Conservation (phyloP, 768 basidiomycete species). For the Coprinopsis cinerea region DNA sequence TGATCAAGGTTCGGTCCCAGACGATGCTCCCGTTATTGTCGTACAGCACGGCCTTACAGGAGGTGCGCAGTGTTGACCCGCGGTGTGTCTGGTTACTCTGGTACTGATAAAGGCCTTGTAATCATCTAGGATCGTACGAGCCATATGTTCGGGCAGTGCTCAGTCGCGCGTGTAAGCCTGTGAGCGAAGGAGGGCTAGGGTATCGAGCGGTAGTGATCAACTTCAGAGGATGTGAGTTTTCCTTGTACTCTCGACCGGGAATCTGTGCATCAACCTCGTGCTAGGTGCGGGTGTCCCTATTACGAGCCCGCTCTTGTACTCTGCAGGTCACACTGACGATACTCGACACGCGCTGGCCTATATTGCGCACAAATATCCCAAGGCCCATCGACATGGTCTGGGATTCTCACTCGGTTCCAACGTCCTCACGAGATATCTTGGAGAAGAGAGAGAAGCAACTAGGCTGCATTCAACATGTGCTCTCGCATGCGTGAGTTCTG, state of each 20-base stretch:
- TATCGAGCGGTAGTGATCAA: conserved; percentile 89
- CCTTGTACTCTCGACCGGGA: background rate
- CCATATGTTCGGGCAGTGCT: conserved; percentile 83
- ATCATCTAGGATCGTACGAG: conserved; percentile 73
- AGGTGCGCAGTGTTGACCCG: conserved; percentile 24
- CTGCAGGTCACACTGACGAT: conserved; percentile 88
- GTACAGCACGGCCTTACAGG: conserved; percentile 54
- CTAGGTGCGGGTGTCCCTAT: conserved; percentile 81
- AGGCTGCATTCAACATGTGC: conserved; percentile 62
- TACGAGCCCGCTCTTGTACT: conserved; percentile 79
- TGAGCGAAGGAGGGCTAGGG: conserved; percentile 79
- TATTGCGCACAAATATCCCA: conserved; percentile 65
- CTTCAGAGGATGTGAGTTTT: conserved; percentile 79
- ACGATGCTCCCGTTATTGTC: conserved; percentile 48
- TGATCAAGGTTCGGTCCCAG: conserved; percentile 28
- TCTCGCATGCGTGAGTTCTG: conserved; percentile 63
- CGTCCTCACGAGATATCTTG: conserved; percentile 84
- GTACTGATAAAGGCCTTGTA: conserved; percentile 6
- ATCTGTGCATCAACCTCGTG: conserved; percentile 12
- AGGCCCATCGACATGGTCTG: conserved; percentile 76
- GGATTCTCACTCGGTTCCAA: conserved; percentile 95
- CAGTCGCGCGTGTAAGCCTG: conserved; percentile 61
- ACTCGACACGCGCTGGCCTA: conserved; percentile 75
- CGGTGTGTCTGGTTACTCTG: background rate
- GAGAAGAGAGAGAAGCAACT: conserved; percentile 66